A percentile compares a stretch with the other conserved stretches of the same genome.
Conservation (phyloP, 768 basidiomycete genomes). For the Pisolithus albus region DNA sequence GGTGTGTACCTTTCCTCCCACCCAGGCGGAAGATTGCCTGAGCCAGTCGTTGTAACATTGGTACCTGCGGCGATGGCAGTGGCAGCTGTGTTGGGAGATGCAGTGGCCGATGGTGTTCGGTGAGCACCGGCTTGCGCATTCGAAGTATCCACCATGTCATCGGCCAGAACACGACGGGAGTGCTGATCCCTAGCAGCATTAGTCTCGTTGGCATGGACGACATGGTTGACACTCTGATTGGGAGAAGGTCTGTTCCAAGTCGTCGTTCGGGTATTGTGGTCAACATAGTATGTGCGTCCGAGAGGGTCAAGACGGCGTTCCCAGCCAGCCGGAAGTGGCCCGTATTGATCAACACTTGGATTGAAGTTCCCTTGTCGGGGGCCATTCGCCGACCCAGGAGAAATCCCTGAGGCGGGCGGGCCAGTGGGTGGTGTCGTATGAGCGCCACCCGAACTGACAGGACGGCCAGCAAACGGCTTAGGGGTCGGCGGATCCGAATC, state of each 20-base stretch:
- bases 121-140: constrained; percentile 38
- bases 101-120: constrained; percentile 31
- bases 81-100: constrained; percentile 29
- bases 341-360: constrained; percentile 90
- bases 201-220: constrained; percentile 67
- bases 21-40: constrained; percentile 86
- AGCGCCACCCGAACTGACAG: constrained; percentile 29
- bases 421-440: constrained; percentile 13
- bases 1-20: constrained; percentile 99
- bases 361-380: constrained; percentile 79
- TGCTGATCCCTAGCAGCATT: constrained; percentile 85
- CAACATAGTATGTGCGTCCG: constrained; percentile 95
- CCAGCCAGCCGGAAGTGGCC: constrained; percentile 88
- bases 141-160: constrained; percentile 75
- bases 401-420: constrained; percentile 21
- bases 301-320: constrained; percentile 96
- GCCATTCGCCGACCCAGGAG: constrained; percentile 37
- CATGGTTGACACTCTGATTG: constrained; percentile 66
- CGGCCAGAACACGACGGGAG: constrained; percentile 73
- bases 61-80: constrained; percentile 46
- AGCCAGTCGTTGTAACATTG: constrained; percentile 60
- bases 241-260: constrained; percentile 94
- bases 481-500: constrained; percentile 25
- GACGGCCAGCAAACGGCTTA: constrained; percentile 26
- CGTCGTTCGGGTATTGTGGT: constrained; percentile 95